These are phyloP conservation scores for Cladorrhinum sp. DNA, from an alignment of 2,329 filamentous ascomycete genomes.

Conservation along the genomic window DNA sequence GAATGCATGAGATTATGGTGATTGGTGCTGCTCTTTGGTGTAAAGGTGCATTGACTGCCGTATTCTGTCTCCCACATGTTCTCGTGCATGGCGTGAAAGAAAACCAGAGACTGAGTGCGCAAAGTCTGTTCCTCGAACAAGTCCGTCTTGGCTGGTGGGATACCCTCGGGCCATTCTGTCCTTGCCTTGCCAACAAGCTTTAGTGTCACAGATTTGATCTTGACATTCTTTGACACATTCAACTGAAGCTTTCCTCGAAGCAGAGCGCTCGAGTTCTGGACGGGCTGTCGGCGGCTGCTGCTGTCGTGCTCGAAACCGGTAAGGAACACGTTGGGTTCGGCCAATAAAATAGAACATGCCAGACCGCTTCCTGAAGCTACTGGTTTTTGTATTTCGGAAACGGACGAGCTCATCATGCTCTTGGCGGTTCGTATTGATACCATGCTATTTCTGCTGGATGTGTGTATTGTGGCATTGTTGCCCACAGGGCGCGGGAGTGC, in stretches of 20 bases:
- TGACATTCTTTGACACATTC: conserved; percentile 81
- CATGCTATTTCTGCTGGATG: conserved; percentile 46
- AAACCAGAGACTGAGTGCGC: conserved; percentile 83
- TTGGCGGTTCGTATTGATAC: conserved; percentile 52
- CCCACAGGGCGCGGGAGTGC: conserved; percentile 27
- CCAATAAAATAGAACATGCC: conserved; percentile 68
- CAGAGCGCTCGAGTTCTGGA: conserved; percentile 66
- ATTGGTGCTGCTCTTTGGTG: conserved; percentile 40
- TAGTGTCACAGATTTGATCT: conserved; percentile 86
- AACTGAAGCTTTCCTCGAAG: conserved; percentile 80
- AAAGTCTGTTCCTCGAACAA: conserved; percentile 81
- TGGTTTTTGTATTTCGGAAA: conserved; percentile 64
- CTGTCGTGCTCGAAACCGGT: conserved; percentile 74
- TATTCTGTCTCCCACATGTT: conserved; percentile 56
- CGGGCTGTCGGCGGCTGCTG: conserved; percentile 49
- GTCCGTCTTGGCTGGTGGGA: conserved; percentile 81
- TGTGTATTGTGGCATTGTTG: conserved; percentile 27
- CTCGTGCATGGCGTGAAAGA: conserved; percentile 77
- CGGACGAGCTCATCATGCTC: conserved; percentile 46
- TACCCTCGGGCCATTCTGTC: conserved; percentile 96
- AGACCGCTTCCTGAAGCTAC: conserved; percentile 76
- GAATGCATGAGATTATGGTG: conserved; percentile 29
- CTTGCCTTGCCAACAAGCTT: conserved; percentile 81
- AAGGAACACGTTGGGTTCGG: conserved; percentile 77
- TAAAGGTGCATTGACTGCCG: conserved; percentile 61